phyloP scores from a whole-genome alignment of 2,329 filamentous ascomycete species.

The Venturia effusa region DNA sequence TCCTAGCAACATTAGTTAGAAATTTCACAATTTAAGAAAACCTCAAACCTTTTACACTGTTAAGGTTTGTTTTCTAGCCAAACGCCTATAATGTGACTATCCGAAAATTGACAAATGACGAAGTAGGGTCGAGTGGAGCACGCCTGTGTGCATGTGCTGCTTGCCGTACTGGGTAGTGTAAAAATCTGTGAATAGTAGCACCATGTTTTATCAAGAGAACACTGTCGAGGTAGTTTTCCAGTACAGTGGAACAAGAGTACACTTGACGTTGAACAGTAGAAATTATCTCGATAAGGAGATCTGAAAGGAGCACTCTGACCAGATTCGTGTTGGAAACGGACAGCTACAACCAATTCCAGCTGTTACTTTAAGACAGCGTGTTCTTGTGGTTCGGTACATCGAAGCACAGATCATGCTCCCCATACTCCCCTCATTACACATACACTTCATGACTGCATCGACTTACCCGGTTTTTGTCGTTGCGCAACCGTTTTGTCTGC shows the following conservation, averaged over 20 bases:
- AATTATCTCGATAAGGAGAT: background rate
- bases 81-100: background rate
- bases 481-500: conserved; percentile 2
- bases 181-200: background rate
- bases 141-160: background rate
- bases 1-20: background rate
- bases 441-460: background rate
- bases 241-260: background rate
- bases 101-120: background rate
- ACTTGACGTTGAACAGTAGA: background rate
- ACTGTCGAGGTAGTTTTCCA: background rate
- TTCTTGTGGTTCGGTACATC: background rate
- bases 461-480: background rate
- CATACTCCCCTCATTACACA: background rate
- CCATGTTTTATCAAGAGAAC: background rate
- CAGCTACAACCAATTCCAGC: background rate
- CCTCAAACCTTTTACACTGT: background rate
- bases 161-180: background rate
- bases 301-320: background rate
- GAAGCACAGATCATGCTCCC: background rate
- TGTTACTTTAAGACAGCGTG: background rate
- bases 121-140: background rate
- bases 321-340: background rate
- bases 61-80: background rate
- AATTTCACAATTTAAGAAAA: background rate